phyloP scores from a whole-genome alignment of 352 stramenopile genomes.

The Phytopythium delawarense region DNA sequence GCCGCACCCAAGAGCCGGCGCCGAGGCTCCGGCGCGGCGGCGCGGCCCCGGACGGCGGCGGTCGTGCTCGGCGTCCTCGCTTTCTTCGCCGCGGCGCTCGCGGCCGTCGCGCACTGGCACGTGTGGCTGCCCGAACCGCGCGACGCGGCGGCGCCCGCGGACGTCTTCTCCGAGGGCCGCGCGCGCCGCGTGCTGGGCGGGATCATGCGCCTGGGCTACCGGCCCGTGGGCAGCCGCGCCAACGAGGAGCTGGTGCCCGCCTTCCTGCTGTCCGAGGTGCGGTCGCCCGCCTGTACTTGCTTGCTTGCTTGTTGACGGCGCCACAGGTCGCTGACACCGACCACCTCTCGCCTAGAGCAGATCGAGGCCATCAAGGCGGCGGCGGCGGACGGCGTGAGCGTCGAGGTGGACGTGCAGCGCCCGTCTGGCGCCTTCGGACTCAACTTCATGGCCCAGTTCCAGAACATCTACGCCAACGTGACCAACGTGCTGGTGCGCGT shows the following conservation, averaged over 20 bases:
- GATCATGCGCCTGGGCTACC: slow-evolving; percentile 74
- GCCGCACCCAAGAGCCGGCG: neutral
- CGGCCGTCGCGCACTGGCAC: slow-evolving; percentile 36
- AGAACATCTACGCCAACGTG: slow-evolving; percentile 85
- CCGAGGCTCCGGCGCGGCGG: neutral
- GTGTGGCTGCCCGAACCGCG: slow-evolving; percentile 51
- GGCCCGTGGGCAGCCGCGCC: slow-evolving; percentile 50
- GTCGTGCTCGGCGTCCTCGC: slow-evolving; percentile 36
- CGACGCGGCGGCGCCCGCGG: slow-evolving; percentile 23
- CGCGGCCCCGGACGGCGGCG: neutral
- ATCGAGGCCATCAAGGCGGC: slow-evolving; percentile 46
- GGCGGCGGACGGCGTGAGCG: slow-evolving; percentile 26
- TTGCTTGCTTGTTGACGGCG: neutral
- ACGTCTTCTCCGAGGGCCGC: slow-evolving; percentile 50
- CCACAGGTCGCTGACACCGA: too few relatives aligned
- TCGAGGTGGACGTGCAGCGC: slow-evolving; percentile 62
- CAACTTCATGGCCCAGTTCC: slow-evolving; percentile 75
- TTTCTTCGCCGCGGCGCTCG: slow-evolving; percentile 39
- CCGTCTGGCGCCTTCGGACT: slow-evolving; percentile 70
- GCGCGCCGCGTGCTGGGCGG: slow-evolving; percentile 53
- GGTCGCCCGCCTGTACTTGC: neutral
- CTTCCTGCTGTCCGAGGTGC: slow-evolving; percentile 53
- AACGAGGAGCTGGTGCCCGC: slow-evolving; percentile 63
- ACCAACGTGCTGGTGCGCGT: slow-evolving; percentile 78
- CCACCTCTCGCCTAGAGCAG: slow-evolving; percentile 13